Conservation (phyloP, 2,329 filamentous ascomycete species). For the Exophiala aquamarina region DNA sequence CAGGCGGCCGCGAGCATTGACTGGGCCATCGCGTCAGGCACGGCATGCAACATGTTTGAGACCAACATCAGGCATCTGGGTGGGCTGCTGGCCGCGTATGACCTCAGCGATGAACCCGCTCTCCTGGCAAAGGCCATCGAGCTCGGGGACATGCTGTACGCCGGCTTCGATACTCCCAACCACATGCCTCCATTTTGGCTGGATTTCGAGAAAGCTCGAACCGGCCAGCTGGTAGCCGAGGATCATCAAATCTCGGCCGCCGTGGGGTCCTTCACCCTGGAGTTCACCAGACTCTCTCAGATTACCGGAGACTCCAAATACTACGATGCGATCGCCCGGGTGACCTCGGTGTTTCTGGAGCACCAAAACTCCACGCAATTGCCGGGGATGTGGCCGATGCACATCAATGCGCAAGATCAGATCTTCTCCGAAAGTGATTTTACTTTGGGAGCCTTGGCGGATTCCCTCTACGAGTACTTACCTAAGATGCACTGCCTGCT, state of each 20-base stretch:
- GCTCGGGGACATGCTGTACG: conserved; percentile 55
- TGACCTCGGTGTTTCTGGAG: not conserved
- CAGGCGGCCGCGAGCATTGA: conserved; percentile 54
- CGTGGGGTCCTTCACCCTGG: conserved; percentile 38
- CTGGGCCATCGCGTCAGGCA: conserved; percentile 44
- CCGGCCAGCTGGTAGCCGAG: conserved; percentile 2
- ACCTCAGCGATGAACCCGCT: conserved; percentile 48
- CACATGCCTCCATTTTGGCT: conserved; percentile 31
- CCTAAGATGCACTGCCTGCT: conserved; percentile 71
- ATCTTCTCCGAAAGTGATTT: conserved; percentile 35
- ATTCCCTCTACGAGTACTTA: conserved; percentile 59
- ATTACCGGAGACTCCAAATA: conserved; percentile 60
- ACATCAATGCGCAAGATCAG: not conserved
- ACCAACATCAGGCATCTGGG: conserved; percentile 56
- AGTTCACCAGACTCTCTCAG: conserved; percentile 59
- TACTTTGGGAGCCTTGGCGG: conserved; percentile 56
- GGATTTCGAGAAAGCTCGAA: conserved; percentile 30
- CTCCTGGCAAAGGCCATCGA: conserved; percentile 54
- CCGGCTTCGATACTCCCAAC: conserved; percentile 38
- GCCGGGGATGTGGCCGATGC: conserved; percentile 38
- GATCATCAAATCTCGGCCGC: conserved; percentile 30
- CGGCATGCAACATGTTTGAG: conserved; percentile 46
- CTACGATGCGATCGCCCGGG: conserved; percentile 31
- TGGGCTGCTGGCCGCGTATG: conserved; percentile 54
- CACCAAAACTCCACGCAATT: conserved; percentile 35